Conservation (phyloP, 176 grass and related monocot species). For the Rhynchospora pubera region DNA sequence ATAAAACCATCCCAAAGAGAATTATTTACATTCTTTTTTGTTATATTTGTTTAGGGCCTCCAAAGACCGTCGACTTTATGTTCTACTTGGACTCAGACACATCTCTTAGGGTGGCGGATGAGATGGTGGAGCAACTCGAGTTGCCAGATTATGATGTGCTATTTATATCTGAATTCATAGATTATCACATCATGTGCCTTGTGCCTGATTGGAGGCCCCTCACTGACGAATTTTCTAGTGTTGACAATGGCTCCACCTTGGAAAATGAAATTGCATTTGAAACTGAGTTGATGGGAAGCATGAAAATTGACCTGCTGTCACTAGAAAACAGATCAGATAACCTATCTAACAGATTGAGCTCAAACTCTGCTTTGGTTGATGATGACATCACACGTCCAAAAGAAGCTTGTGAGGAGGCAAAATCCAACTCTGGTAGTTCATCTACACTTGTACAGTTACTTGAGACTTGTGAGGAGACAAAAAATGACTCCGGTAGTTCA, state of each 20-base stretch:
- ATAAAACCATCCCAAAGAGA: background rate
- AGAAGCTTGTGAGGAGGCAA: background rate
- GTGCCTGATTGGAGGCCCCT: constrained; percentile 50
- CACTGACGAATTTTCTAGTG: constrained; percentile 13
- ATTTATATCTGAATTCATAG: constrained; percentile 91
- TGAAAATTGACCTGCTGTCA: background rate
- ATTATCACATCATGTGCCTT: constrained; percentile 66
- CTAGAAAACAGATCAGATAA: background rate
- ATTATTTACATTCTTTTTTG: background rate
- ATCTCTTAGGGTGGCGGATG: constrained; percentile 51
- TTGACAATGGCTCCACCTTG: background rate
- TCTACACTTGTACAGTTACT: background rate
- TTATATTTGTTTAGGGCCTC: constrained; percentile 39
- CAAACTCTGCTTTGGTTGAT: background rate
- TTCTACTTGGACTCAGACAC: constrained; percentile 90
- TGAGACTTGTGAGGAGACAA: background rate
- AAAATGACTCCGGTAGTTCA: background rate
- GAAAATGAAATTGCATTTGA: background rate
- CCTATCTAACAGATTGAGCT: background rate
- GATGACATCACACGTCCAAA: background rate
- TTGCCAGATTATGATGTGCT: constrained; percentile 72
- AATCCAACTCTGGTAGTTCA: background rate
- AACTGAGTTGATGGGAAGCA: background rate
- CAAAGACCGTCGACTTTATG: constrained; percentile 70
- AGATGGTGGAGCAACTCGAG: constrained; percentile 88